phyloP scores from a whole-genome alignment of 257 asterid species.

The Linderniella brevidens region DNA sequence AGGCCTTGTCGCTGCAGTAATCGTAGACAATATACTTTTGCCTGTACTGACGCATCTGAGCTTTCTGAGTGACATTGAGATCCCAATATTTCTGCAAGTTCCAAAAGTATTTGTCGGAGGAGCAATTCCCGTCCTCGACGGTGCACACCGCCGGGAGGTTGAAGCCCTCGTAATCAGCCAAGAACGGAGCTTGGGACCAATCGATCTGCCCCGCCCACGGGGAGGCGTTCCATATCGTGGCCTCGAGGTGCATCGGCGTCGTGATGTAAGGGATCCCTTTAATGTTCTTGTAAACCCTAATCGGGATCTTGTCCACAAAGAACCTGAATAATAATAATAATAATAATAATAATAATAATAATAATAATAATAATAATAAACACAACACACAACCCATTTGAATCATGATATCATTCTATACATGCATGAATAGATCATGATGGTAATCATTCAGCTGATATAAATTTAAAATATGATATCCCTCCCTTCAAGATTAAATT shows the following conservation, averaged over 20 bases:
- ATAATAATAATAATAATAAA: too few species aligned
- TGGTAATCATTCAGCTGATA: too few species aligned
- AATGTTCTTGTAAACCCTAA: neutral
- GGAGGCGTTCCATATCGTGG: neutral
- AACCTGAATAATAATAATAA: neutral
- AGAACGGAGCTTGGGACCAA: conserved; percentile 1
- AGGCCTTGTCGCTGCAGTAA: neutral
- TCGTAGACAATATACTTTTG: neutral
- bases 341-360: too few species aligned
- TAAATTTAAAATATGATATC: too few species aligned
- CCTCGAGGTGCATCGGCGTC: conserved; percentile 1
- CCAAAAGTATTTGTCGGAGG: neutral
- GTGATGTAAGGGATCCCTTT: neutral
- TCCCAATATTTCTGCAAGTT: neutral
- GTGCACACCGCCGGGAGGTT: neutral
- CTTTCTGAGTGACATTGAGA: neutral
- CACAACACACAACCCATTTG: too few species aligned
- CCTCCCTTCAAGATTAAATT: neutral
- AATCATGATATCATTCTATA: too few species aligned
- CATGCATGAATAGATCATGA: too few species aligned
- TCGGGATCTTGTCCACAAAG: neutral
- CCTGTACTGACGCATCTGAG: neutral
- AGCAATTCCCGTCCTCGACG: neutral
- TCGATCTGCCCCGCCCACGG: conserved; percentile 1
- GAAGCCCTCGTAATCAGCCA: neutral